phyloP scores from a whole-genome alignment of 306 rosid species.

The Rubus idaeus region DNA sequence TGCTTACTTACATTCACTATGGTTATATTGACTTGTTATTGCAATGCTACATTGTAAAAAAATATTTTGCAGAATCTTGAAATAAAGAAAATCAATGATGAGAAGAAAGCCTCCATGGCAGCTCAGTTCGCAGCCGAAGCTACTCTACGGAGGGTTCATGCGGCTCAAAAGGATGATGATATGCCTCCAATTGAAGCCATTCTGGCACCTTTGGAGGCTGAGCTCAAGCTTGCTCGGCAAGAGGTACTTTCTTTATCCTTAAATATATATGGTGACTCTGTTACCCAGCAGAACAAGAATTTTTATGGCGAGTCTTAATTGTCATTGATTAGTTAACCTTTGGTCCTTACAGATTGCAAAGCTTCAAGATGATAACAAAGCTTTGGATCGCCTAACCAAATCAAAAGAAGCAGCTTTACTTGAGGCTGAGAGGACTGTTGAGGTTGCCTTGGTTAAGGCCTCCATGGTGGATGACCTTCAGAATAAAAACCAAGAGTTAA shows the following conservation, averaged over 20 bases:
- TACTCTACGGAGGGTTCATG: constrained; percentile 97
- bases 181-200: constrained; percentile 99
- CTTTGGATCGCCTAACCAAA: constrained; percentile 95
- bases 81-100: constrained; percentile 97
- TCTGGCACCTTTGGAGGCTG: constrained; percentile 98
- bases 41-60: constrained; percentile 17
- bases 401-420: constrained; percentile 97
- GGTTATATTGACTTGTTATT: constrained; percentile 14
- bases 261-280: constrained; percentile 13
- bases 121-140: constrained; percentile 99
- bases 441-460: constrained; percentile 95
- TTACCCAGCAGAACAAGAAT: neutral
- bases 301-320: constrained; percentile 11
- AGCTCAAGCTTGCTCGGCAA: constrained; percentile 95
- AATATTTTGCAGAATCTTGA: constrained; percentile 85
- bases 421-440: constrained; percentile 97
- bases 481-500: constrained; percentile 95
- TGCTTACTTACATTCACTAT: constrained; percentile 5
- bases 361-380: constrained; percentile 98
- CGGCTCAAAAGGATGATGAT: constrained; percentile 99
- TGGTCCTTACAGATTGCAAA: constrained; percentile 73
- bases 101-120: constrained; percentile 99
- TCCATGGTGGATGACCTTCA: constrained; percentile 99
- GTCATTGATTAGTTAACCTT: constrained; percentile 30
- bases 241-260: constrained; percentile 58